These are phyloP conservation scores for Diaporthe citri DNA, from an alignment of 2,329 filamentous ascomycete species.

Conservation along the genomic window DNA sequence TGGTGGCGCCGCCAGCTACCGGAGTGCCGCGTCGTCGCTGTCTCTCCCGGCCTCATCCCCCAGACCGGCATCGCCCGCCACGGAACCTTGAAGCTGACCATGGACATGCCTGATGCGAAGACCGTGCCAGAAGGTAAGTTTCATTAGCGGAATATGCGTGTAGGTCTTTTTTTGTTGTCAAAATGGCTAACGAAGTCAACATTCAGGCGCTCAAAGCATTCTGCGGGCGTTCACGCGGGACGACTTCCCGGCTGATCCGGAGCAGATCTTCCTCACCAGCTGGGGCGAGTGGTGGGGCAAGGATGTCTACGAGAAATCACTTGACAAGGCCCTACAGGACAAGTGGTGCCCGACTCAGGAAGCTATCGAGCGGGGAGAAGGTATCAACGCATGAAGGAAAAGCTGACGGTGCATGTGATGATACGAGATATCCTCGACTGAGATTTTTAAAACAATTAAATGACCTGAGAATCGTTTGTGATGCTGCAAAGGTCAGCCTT, in stretches of 20 bases:
- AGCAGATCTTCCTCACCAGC: slow-evolving; percentile 66
- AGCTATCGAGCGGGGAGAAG: slow-evolving; percentile 60
- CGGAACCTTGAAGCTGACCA: slow-evolving; percentile 46
- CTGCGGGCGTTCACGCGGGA: slow-evolving; percentile 57
- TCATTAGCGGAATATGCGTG: background rate
- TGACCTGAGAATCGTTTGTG: too few relatives aligned
- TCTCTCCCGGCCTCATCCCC: slow-evolving; percentile 66
- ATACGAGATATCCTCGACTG: background rate
- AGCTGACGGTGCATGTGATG: too few relatives aligned
- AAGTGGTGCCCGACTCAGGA: slow-evolving; percentile 64
- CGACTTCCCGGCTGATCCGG: slow-evolving; percentile 63
- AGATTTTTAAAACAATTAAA: too few relatives aligned
- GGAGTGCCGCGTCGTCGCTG: slow-evolving; percentile 61
- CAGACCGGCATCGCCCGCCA: slow-evolving; percentile 57
- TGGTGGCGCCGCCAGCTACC: slow-evolving; percentile 68
- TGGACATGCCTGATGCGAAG: slow-evolving; percentile 61
- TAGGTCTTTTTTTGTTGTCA: too few relatives aligned
- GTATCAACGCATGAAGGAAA: background rate
- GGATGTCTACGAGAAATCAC: slow-evolving; percentile 53
- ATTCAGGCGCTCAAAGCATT: slow-evolving; percentile 59
- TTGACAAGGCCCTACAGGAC: slow-evolving; percentile 63
- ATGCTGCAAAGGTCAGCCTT: too few relatives aligned
- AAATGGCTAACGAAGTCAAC: slow-evolving; percentile 36
- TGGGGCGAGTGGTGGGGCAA: slow-evolving; percentile 70
- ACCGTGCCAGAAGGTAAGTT: slow-evolving; percentile 58